Conservation (phyloP, 1,284 basidiomycete genomes). For the Microbotryum silenes-acaulis region DNA sequence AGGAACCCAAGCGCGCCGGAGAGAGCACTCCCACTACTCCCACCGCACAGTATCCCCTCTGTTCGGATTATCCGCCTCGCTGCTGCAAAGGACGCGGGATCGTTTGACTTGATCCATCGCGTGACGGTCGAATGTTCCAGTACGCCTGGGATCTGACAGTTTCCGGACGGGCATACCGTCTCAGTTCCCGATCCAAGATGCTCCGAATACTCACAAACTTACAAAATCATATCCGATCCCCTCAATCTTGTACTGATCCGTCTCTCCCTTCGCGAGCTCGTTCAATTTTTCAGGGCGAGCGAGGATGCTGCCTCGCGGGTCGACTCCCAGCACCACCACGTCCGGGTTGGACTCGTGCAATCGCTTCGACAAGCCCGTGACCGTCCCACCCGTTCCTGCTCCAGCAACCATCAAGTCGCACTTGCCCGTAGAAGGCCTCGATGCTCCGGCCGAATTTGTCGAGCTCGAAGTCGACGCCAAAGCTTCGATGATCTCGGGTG, state of each 20-base stretch:
- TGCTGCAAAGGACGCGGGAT: constrained; percentile 70
- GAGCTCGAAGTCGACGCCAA: constrained; percentile 48
- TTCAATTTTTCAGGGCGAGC: constrained; percentile 63
- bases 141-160: constrained; percentile 57
- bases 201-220: not conserved
- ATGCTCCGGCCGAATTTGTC: constrained; percentile 33
- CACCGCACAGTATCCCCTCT: constrained; percentile 86
- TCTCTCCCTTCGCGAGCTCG: constrained; percentile 48
- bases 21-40: constrained; percentile 79
- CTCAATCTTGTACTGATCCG: constrained; percentile 69
- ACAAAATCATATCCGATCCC: constrained; percentile 90
- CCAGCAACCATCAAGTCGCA: constrained; percentile 81
- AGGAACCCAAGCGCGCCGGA: constrained; percentile 73
- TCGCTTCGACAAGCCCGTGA: constrained; percentile 76
- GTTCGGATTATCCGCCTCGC: constrained; percentile 70
- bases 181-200: not conserved
- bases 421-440: constrained; percentile 45
- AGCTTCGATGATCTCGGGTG: constrained; percentile 69
- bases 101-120: constrained; percentile 76
- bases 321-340: constrained; percentile 65
- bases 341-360: constrained; percentile 65
- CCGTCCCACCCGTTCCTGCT: constrained; percentile 89
- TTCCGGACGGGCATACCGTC: no score
- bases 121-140: constrained; percentile 49
- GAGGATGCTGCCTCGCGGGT: constrained; percentile 88